Base-by-base conservation (phyloP, 306 rosid genomes). In the Malus asiatica region DNA sequence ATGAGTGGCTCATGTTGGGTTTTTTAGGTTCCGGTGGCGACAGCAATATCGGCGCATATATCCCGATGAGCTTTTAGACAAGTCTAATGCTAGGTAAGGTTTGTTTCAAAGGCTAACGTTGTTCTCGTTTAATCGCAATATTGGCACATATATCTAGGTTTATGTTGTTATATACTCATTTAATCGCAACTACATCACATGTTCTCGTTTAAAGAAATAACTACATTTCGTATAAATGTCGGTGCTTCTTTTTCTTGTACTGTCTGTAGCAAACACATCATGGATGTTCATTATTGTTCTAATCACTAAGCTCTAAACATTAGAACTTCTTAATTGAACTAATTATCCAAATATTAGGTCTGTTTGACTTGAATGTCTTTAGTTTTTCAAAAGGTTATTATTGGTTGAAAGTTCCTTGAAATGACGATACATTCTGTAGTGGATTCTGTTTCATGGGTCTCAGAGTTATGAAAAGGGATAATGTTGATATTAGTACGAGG, bases 31-130 rank as follows among this genome's bases (percentile, higher is more conserved):
- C 81, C 93, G 98, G 74, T 92, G 97, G 98, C 86, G 72, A 46
- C 96, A 89, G 64, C 98, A 95, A 72, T 89, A 84, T 88, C 90
- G 90, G 63, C 91, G 97, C 57, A 83, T 78, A 79, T 90, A 92
- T 87, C 97, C 98, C 0, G 93, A 92, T 77, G 97, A 95, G 38
- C 82, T 92, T 80, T 86, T 95, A 53, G 96, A 95, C 75, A 90
- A 89, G 76, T 88, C 97, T 44, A 83, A 90, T 88, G 87, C 97
- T 53, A 89, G 96, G 98, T 92, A 84, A 80, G 74, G 19, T 27
- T 62, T 66, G 45, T 52, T 38, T 10, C 62, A n/a, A 22, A 23
- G 22, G n/a, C 40, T 11, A 30, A 4, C 7, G 35, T 42, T 60
- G 42, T 77, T 33, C 44, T 44, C 51, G 1, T 45, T 45, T 53